A percentile compares a stretch with the other conserved stretches of the same genome.
Evolutionary conservation across 129 eudicot species (phyloP).

Genomic region (Centrapalus pauciflorus): DNA sequence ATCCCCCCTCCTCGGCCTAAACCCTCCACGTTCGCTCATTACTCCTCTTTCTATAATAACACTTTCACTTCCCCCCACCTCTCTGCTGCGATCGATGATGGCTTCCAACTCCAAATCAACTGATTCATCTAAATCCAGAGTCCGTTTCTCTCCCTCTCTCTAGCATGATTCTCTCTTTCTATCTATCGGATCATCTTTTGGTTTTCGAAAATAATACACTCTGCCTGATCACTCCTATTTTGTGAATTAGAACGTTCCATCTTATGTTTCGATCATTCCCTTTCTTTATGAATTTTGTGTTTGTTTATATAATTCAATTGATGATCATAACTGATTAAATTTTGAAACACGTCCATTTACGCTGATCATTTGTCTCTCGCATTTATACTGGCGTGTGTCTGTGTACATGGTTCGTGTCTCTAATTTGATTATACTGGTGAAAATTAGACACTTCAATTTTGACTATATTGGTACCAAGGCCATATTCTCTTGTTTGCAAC

Average conservation of each 20-base stretch:
- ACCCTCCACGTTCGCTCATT: not conserved
- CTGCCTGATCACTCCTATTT: not conserved
- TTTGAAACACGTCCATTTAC: not conserved
- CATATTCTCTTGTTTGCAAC: not conserved
- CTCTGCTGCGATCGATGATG: conserved; percentile 15
- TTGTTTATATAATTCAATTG: conserved; percentile 1
- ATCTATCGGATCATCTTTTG: not conserved
- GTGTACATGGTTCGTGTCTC: not conserved
- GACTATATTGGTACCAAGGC: not conserved
- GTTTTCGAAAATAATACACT: not conserved
- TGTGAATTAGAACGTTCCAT: not conserved
- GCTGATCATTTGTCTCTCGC: not conserved
- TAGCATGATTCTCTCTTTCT: too few relatives aligned
- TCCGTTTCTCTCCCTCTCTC: not conserved
- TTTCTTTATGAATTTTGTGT: not conserved
- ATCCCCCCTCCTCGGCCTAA: conserved; percentile 6
- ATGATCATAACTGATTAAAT: not conserved
- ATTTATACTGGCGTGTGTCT: not conserved
- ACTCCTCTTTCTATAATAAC: not conserved
- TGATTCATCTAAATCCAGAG: conserved; percentile 34
- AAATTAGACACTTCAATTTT: not conserved
- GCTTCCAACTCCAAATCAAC: conserved; percentile 23
- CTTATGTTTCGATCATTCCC: not conserved
- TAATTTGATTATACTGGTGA: not conserved
- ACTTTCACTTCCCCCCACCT: not conserved